phyloP scores from a whole-genome alignment of 192 early-diverging fungal species.

The Coemansia sp. region DNA sequence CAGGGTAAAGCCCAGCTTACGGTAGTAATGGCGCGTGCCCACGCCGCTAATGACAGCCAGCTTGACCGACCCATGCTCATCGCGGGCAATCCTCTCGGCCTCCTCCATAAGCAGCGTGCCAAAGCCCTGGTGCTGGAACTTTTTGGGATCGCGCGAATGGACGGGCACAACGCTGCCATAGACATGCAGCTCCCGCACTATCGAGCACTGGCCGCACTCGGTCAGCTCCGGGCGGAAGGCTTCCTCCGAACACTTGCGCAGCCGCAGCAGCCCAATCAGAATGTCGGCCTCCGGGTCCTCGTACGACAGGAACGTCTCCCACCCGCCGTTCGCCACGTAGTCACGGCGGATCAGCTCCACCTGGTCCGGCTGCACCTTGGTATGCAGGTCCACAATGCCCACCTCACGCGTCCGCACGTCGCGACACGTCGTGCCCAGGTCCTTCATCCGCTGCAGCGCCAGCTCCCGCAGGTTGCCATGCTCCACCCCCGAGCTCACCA shows the following conservation, averaged over 20 bases:
- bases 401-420: slow-evolving; percentile 99
- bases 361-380: slow-evolving; percentile 90
- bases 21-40: slow-evolving; percentile 96
- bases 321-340: slow-evolving; percentile 95
- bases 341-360: slow-evolving; percentile 96
- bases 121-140: slow-evolving; percentile 99
- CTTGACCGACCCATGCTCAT: slow-evolving; percentile 94
- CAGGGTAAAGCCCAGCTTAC: slow-evolving; percentile 90
- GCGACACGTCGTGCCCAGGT: slow-evolving; percentile 91
- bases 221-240: slow-evolving; percentile 91
- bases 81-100: slow-evolving; percentile 94
- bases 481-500: slow-evolving; percentile 97
- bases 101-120: slow-evolving; percentile 99
- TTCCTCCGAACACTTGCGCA: slow-evolving; percentile 87
- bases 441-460: slow-evolving; percentile 91
- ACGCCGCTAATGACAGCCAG: slow-evolving; percentile 96
- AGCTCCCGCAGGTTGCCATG: slow-evolving; percentile 96
- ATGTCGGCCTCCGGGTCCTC: slow-evolving; percentile 97
- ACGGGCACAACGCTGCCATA: slow-evolving; percentile 96
- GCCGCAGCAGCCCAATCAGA: slow-evolving; percentile 85
- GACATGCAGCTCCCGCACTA: slow-evolving; percentile 97
- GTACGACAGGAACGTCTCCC: slow-evolving; percentile 99
- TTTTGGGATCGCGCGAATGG: slow-evolving; percentile 91
- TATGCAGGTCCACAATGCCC: slow-evolving; percentile 96
- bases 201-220: slow-evolving; percentile 67